Conservation (phyloP, 2,329 filamentous ascomycete genomes). For the Phoma sp. region DNA sequence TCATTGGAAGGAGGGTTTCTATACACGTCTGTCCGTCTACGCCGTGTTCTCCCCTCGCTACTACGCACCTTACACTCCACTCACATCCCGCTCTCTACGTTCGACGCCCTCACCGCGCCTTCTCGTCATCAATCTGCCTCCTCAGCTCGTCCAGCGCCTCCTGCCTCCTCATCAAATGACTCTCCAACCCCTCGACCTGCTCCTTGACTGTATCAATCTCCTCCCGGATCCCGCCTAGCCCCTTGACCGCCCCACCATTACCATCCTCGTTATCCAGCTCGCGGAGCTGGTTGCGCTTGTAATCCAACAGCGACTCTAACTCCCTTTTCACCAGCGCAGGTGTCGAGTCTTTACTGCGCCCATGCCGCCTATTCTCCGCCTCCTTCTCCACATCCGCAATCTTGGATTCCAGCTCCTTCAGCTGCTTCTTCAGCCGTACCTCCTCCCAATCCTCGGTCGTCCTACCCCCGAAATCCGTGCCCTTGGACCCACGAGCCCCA, state of each 20-base stretch:
- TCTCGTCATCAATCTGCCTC: conserved; percentile 87
- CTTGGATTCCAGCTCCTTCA: conserved; percentile 87
- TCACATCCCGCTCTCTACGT: no score
- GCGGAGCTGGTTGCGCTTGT: conserved; percentile 81
- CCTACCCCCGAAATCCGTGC: conserved; percentile 88
- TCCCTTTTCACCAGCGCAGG: conserved; percentile 93
- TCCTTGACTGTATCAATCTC: conserved; percentile 91
- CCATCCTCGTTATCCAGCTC: conserved; percentile 75
- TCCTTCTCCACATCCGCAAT: conserved; percentile 80
- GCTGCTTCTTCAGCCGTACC: conserved; percentile 89
- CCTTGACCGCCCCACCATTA: conserved; percentile 67
- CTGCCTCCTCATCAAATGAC: conserved; percentile 78
- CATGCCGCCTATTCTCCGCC: conserved; percentile 63
- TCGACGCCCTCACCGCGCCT: conserved; percentile 56
- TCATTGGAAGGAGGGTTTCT: no score
- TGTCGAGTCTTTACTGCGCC: conserved; percentile 71
- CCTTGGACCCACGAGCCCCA: conserved; percentile 68
- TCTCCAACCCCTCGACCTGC: conserved; percentile 89
- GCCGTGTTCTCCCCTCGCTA: no score
- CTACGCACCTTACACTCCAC: no score
- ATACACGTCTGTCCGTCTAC: no score
- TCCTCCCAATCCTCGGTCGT: conserved; percentile 96
- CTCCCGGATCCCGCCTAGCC: conserved; percentile 77
- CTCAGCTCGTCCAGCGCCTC: conserved; percentile 76
- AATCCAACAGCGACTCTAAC: conserved; percentile 90